A percentile compares a stretch with the other conserved stretches of the same genome.
Evolutionary conservation across 176 grass and related monocot species (phyloP).

Genomic region (Saccharum spontaneum): DNA sequence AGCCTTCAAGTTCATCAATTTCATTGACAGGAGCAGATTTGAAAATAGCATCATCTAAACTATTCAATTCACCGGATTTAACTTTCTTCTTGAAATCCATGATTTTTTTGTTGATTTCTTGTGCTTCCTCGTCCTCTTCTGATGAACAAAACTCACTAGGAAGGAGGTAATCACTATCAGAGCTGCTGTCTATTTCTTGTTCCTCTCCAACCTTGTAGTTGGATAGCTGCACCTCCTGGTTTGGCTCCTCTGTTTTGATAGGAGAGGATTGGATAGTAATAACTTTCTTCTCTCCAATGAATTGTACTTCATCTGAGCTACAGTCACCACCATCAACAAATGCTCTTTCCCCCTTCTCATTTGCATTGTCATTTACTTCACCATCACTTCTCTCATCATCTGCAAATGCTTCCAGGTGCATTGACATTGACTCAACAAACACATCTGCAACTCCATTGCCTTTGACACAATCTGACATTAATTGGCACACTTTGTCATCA

Average conservation of each 20-base stretch:
- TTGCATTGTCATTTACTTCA: neutral
- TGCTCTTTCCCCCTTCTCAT: neutral
- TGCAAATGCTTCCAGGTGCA: neutral
- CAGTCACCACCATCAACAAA: neutral
- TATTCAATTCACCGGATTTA: neutral
- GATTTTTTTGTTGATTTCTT: neutral
- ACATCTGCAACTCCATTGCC: neutral
- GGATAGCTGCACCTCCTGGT: neutral
- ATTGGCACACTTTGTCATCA: neutral
- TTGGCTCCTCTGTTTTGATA: neutral
- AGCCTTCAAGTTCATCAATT: neutral
- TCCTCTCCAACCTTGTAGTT: too few species aligned
- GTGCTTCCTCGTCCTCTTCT: neutral
- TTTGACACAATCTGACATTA: neutral
- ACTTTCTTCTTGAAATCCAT: neutral
- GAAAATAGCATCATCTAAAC: too few species aligned
- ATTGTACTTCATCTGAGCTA: neutral
- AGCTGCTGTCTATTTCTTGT: neutral
- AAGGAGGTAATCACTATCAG: neutral
- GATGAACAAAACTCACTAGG: neutral
- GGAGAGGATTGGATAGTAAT: neutral
- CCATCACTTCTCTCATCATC: constrained; percentile 1
- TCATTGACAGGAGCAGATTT: neutral
- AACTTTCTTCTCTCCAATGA: neutral
- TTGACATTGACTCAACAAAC: neutral